Evolutionary conservation across 306 rosid species (phyloP), one percentile per base, ranked within the genome.

Genomic region (Hylodesmum podocarpum): DNA sequence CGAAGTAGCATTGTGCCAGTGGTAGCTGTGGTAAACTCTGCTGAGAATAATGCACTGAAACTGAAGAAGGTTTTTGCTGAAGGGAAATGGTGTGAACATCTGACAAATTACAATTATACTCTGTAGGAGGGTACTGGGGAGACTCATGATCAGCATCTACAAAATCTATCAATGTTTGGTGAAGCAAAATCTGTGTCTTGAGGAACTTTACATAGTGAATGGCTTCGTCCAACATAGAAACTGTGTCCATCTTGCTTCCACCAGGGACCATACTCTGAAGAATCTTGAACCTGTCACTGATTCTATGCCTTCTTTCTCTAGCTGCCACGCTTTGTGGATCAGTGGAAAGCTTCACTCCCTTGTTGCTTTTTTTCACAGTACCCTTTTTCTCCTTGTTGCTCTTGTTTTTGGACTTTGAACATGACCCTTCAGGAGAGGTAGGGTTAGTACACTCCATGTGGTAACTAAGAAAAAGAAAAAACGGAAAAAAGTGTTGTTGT

Each of bases 251-350:
- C 78, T 91, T 94, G 8, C 81, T 87, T 24, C 97, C 98, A 0
- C 98, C 97, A 5, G 98, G 98, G 11, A 94, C 93, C 83, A 94
- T 81, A 82, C 98, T 91, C 72, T 91, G 94, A 70, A 94, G 70
- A 80, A 88, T 90, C 93, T 94, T 94, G 85, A 94, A 94, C 72
- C 97, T 58, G 36, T 91, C 95, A 76, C 97, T 91, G 82, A 94
- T 94, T 29, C 98, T 64, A 49, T 94, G 98, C 79, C 98, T 80
- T 67, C 98, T 77, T 70, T 91, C 95, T 24, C 98, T 80, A 0
- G 98, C 98, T 0, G 98, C 98, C 64, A 94, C 93, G 75, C 98
- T 91, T 37, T 94, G 98, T 12, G 98, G 97, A 62, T 94, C 97
- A 1, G 95, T 94, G 0, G 98, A 94, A 8, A 94, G 96, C 83